Evolutionary conservation across 2,329 filamentous ascomycete genomes (phyloP), one percentile per base, ranked within the genome.

Genomic region (Stagonosporopsis rhizophila): DNA sequence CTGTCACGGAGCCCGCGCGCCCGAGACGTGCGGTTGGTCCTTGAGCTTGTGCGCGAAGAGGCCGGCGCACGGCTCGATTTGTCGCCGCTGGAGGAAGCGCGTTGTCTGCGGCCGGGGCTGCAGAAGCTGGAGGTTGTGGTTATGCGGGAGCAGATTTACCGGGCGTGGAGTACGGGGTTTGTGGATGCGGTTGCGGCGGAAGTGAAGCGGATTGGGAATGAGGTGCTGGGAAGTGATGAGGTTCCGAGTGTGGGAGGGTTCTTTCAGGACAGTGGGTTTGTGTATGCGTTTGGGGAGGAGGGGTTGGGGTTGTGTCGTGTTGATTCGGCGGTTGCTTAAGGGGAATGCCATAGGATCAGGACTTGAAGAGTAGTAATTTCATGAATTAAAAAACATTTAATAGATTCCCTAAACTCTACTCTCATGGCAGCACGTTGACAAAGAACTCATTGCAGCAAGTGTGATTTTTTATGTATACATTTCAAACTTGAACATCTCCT

Each of bases 61-160:
- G 19, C 39, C 5, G n/a, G 12, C 23, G 37, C 53, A 38, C 30
- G 48, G 11, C 25, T 56, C 6, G 53, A 56, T 19, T n/a, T 56
- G 1, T 47, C 42, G 15, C 12, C 44, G 8, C 20, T 56, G 38
- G 53, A 52, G n/a, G 47, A 23, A 25, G 42, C 25, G 25, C 14
- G 42, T 23, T 42, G 22, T 12, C 23, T 56, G 38, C 44, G 49
- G n/a, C 53, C 38, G 6, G 44, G 37, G 8, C 37, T 56, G 30
- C 25, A 47, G 38, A 47, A n/a, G 17, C 19, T 56, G 47, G 53
- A 56, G 20, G 19, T 56, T 15, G 53, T 56, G 23, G 38, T 56
- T 15, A 19, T 56, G 53, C 51, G 53, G 37, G 53, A 56, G 47
- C 53, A 56, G 38, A 19, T 56, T 23, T 56, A 56, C 12, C 38